A percentile compares a stretch with the other conserved stretches of the same genome.
Conservation (phyloP, 129 eudicot species). For the Pittosporum tobira region DNA sequence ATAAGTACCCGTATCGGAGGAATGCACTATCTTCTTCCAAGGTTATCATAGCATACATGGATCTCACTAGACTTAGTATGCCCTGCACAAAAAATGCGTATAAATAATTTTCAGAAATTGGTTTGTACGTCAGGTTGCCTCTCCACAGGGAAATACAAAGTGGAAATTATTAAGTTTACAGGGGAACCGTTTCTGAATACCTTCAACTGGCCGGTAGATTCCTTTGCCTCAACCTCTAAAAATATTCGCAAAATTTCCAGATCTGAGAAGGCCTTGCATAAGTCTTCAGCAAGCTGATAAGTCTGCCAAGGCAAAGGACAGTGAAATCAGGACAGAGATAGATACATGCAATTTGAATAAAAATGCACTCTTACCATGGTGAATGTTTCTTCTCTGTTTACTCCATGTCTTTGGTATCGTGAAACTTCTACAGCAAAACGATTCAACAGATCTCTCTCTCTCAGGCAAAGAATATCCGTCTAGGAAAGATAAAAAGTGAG, state of each 20-base stretch:
- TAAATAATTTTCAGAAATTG: not conserved
- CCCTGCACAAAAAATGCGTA: constrained; percentile 37
- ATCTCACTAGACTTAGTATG: constrained; percentile 53
- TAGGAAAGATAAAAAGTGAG: constrained; percentile 15
- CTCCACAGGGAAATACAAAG: not conserved
- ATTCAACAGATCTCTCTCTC: constrained; percentile 74
- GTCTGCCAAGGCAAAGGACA: constrained; percentile 28
- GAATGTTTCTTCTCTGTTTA: constrained; percentile 66
- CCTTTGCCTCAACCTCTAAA: constrained; percentile 60
- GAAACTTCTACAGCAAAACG: constrained; percentile 77
- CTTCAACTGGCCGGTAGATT: constrained; percentile 58
- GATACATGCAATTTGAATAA: too few relatives aligned
- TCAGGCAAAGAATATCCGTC: constrained; percentile 68
- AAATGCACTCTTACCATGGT: constrained; percentile 29
- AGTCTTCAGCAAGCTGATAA: constrained; percentile 92
- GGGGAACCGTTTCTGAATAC: constrained; percentile 16
- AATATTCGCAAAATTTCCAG: constrained; percentile 48
- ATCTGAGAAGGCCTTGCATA: constrained; percentile 89
- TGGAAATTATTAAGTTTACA: not conserved
- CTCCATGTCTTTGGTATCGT: constrained; percentile 49
- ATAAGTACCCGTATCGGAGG: constrained; percentile 84
- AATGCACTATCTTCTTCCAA: constrained; percentile 86
- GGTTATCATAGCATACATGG: constrained; percentile 57
- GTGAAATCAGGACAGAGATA: not conserved
- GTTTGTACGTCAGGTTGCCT: not conserved